phyloP scores from a whole-genome alignment of 2,329 filamentous ascomycete genomes.

The Helminthosporium solani region DNA sequence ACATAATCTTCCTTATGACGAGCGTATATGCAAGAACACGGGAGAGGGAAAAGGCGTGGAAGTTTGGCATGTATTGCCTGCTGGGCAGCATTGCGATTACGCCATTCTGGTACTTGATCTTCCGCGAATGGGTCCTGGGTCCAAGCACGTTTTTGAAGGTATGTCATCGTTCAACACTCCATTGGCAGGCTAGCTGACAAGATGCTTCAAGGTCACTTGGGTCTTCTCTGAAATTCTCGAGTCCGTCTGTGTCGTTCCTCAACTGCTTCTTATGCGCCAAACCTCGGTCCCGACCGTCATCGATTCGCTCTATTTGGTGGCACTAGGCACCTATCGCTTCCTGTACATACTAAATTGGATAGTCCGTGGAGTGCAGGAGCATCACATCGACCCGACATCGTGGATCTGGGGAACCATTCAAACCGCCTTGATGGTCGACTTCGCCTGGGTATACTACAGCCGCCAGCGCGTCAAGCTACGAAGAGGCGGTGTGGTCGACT shows the following conservation, averaged over 20 bases:
- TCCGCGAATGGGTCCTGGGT: constrained; percentile 53
- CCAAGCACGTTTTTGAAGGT: constrained; percentile 44
- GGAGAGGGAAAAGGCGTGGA: constrained; percentile 92
- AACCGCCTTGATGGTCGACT: constrained; percentile 87
- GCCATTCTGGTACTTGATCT: constrained; percentile 71
- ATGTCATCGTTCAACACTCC: constrained; percentile 12
- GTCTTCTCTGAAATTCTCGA: constrained; percentile 90
- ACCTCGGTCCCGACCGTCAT: constrained; percentile 96
- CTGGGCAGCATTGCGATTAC: constrained; percentile 65
- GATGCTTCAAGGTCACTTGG: constrained; percentile 64
- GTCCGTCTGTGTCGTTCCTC: constrained; percentile 84
- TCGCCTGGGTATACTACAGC: constrained; percentile 95
- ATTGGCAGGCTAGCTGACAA: not conserved
- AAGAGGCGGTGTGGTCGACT: constrained; percentile 82
- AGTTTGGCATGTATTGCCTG: constrained; percentile 71
- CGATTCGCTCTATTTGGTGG: constrained; percentile 91
- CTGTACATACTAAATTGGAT: constrained; percentile 95
- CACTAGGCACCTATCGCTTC: constrained; percentile 81
- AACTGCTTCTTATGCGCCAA: constrained; percentile 86
- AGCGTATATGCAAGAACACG: constrained; percentile 82
- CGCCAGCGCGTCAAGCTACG: constrained; percentile 92
- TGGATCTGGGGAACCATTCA: constrained; percentile 87
- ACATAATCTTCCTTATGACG: constrained; percentile 86
- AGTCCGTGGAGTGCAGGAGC: constrained; percentile 60
- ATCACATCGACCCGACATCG: constrained; percentile 67